A percentile compares a stretch with the other conserved stretches of the same genome.
These are phyloP conservation scores for Eucalyptus globulus DNA, from an alignment of 345 rosid species.

Conservation along the genomic window DNA sequence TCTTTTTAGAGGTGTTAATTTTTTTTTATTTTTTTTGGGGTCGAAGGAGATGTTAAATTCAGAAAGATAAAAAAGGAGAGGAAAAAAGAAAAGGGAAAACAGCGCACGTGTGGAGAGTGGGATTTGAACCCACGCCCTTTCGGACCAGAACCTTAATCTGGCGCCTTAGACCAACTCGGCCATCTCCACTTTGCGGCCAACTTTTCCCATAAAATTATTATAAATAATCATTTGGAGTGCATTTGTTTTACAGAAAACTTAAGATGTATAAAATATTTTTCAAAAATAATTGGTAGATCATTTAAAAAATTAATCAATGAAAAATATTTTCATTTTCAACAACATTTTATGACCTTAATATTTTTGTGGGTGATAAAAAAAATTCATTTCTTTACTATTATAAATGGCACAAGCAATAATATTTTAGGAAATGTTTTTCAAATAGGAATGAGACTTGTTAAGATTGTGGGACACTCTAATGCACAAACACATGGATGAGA, in stretches of 20 bases:
- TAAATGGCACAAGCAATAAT: not conserved
- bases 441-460: not conserved
- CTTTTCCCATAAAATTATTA: fast-evolving
- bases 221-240: not conserved
- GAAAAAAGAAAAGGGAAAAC: fast-evolving
- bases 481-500: not conserved
- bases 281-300: no score
- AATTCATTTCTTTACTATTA: not conserved
- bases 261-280: no score
- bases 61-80: not conserved
- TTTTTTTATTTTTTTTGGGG: no score
- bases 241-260: no score
- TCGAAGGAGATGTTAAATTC: no score
- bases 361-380: not conserved
- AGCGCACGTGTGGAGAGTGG: conserved; percentile 57
- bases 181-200: conserved; percentile 39
- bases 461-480: not conserved
- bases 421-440: fast-evolving
- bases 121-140: conserved; percentile 99
- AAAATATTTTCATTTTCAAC: no score
- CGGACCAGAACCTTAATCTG: conserved; percentile 99
- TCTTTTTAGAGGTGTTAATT: not conserved
- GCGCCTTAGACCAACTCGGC: conserved; percentile 99
- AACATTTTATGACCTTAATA: not conserved
- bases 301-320: not conserved